Evolutionary conservation across 306 rosid species (phyloP), one percentile per base, ranked within the genome.

Genomic region (Inga oerstediana): DNA sequence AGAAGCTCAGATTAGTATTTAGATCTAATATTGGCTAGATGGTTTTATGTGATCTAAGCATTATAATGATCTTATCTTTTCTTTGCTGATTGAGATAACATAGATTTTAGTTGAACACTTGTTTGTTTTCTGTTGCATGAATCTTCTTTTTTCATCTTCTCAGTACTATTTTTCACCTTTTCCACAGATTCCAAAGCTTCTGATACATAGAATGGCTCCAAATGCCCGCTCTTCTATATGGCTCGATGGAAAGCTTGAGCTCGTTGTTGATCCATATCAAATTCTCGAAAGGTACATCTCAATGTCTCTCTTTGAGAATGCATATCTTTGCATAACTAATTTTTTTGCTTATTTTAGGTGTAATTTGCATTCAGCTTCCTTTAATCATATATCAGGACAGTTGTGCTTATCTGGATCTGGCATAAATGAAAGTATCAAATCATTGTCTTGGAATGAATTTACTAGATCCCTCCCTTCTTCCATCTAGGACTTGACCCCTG

Each of bases 211-310:
- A 84, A 72, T 93, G 91, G 86, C 88, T 91, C 99, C 99, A 46
- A 92, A 91, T 91, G 93, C 92, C 49, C 94, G 97, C 84, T 95
- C 85, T 87, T 93, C 99, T 41, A 84, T 95, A 71, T 95, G 99
- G 98, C 46, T 92, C 59, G 99, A 95, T 81, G 99, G 99, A 80
- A 93, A 95, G 83, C 99, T 95, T 82, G 91, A 93, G 86, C 99
- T 95, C 89, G 89, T 91, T 64, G 96, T 89, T 72, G 98, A 95
- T 90, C 98, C 99, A 35, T 89, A 95, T 85, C 91, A 87, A 89
- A 84, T 95, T 84, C 97, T 95, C 56, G 99, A 93, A 87, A 92
- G 99, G 99, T 93, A 85, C 43, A 66, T 83, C 49, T 75, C 54
- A 48, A 30, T 32, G 78, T 67, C 64, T 78, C 78, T 74, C 68